These are phyloP conservation scores for Penicillium simplicissimum DNA, from an alignment of 495 filamentous ascomycete genomes.

Conservation along the genomic window DNA sequence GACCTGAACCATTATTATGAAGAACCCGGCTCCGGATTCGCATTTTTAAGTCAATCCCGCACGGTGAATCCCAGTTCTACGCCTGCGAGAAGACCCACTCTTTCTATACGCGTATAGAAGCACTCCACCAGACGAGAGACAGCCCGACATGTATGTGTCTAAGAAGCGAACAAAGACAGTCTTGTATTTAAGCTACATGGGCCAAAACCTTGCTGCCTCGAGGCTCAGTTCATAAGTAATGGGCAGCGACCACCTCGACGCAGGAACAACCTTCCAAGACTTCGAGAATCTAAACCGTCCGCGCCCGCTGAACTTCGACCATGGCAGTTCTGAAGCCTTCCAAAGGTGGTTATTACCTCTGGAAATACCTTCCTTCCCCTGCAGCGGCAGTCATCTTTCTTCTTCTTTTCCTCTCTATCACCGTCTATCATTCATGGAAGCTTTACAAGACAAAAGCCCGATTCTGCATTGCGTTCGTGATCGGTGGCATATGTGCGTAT, in stretches of 20 bases:
- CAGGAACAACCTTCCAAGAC: neutral
- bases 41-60: neutral
- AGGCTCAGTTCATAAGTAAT: neutral
- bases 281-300: neutral
- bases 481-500: slow-evolving; percentile 18
- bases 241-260: neutral
- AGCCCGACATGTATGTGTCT: neutral
- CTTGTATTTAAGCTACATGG: neutral
- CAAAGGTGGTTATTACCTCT: slow-evolving; percentile 16
- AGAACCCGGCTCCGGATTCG: neutral
- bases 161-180: neutral
- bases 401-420: slow-evolving; percentile 44
- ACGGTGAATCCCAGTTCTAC: neutral
- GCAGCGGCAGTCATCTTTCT: slow-evolving; percentile 11
- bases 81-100: neutral
- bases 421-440: slow-evolving; percentile 39
- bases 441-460: slow-evolving; percentile 11
- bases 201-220: neutral
- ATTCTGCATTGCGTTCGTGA: slow-evolving; percentile 14
- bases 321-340: slow-evolving; percentile 18
- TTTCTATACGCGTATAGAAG: neutral
- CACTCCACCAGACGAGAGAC: neutral
- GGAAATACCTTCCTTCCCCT: slow-evolving; percentile 12
- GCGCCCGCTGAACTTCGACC: neutral
- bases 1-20: neutral